Base-by-base conservation (phyloP, 2,329 filamentous ascomycete species). In the Dactylellina cionopaga region DNA sequence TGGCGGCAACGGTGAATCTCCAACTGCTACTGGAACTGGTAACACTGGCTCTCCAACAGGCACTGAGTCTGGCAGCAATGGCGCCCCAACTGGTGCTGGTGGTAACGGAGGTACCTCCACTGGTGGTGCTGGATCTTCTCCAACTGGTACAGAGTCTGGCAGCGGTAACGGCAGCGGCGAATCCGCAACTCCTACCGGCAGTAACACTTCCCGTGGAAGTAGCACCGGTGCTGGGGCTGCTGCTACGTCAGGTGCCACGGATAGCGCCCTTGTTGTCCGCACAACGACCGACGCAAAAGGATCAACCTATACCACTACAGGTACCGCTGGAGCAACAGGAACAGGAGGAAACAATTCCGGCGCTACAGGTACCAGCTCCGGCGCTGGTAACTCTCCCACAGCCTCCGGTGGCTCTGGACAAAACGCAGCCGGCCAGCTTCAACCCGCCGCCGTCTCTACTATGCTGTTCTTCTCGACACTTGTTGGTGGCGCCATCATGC, bases 401-500 rank as follows among this genome's bases (percentile, higher is more conserved):
- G 35, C 25, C 37, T 54, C 68, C 22, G 49, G 58, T 19, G 43
- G 17, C 13, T 13, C 33, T 25, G 47, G 49, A n/a, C 22, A 17
- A 35, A 54, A 25, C 22, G 52, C 68, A 13, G 68, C 44, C 13
- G 25, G 44, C n/a, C 51, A 65, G 5, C 37, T 72, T 31, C 68
- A 64, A 33, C 68, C 68, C 27, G 52, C 68, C 3, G 15, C 59
- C 11, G 22, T 65, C 15, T 72, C 59, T 6, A 55, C 52, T 4
- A 58, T 65, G 31, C 37, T 72, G 3, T 37, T 72, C 44, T 65
- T 72, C 46, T 60, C 68, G 0, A n/a, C 51, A 1, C 6, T 72
- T 4, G 52, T 72, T 27, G 68, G 68, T 25, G 46, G 33, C 15
- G 59, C 58, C 24, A 59, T 72, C 29, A 60, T 65, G 59, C 19